Percentiles rank a stretch among this genome's conserved stretches.
Conservation (phyloP, 2,329 filamentous ascomycete species). For the Ascochyta koolunga region DNA sequence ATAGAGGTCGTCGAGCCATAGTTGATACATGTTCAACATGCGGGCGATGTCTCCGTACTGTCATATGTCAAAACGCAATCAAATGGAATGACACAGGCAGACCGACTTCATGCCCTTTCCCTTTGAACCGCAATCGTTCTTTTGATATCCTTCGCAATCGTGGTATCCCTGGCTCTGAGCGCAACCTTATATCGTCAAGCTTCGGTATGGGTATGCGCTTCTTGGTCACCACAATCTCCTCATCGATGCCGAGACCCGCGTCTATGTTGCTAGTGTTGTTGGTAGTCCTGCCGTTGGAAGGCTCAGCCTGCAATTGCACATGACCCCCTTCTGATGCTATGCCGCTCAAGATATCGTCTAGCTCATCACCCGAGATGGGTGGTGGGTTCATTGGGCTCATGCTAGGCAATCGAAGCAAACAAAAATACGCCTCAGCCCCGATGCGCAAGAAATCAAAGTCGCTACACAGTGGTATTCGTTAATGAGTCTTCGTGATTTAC, state of each 20-base stretch:
- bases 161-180: constrained; percentile 83
- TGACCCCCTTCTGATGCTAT: constrained; percentile 63
- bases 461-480: background rate
- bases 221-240: constrained; percentile 83
- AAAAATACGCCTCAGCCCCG: background rate
- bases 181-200: constrained; percentile 81
- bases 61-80: constrained; percentile 16
- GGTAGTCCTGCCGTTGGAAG: constrained; percentile 21
- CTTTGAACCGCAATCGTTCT: constrained; percentile 77
- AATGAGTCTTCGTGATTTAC: background rate
- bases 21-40: constrained; percentile 87
- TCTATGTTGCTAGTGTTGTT: constrained; percentile 46
- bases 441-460: too few species aligned
- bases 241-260: constrained; percentile 76
- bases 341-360: constrained; percentile 78
- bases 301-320: constrained; percentile 17
- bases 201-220: constrained; percentile 80
- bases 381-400: constrained; percentile 31
- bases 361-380: constrained; percentile 51
- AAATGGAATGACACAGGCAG: background rate
- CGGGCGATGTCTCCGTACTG: constrained; percentile 84
- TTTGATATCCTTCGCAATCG: constrained; percentile 75
- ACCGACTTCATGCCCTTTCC: constrained; percentile 86
- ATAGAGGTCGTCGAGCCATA: constrained; percentile 96
- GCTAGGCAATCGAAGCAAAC: background rate